phyloP scores from a whole-genome alignment of 805 yeast genomes.

The Lipomyces orientalis region DNA sequence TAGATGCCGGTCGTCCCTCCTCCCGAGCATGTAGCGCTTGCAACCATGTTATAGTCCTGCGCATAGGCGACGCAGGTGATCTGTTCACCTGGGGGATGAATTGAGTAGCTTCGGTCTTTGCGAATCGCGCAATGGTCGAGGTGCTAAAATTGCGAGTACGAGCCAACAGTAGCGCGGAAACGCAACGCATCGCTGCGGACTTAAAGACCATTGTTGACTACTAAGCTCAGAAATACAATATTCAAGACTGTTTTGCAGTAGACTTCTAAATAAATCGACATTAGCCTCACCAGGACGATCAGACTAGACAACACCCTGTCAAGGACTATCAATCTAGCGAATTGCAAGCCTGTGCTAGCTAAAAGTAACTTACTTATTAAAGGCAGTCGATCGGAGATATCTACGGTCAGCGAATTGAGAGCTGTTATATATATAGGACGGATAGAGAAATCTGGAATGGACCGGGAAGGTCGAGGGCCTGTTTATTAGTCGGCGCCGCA shows the following conservation, averaged over 20 bases:
- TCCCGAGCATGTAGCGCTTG: slow-evolving; percentile 79
- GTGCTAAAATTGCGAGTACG: not conserved
- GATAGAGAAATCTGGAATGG: too few species aligned
- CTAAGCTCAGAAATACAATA: not conserved
- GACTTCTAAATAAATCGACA: not conserved
- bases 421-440: too few species aligned
- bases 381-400: too few species aligned
- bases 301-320: too few species aligned
- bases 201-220: not conserved
- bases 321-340: too few species aligned
- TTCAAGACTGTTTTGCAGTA: not conserved
- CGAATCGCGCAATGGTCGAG: not conserved
- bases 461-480: too few species aligned
- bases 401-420: too few species aligned
- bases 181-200: not conserved
- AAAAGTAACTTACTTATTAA: too few species aligned
- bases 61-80: slow-evolving; percentile 47
- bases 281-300: too few species aligned
- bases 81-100: slow-evolving; percentile 46
- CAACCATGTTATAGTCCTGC: slow-evolving; percentile 75
- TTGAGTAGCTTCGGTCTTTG: not conserved
- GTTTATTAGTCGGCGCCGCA: too few species aligned
- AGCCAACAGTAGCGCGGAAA: not conserved
- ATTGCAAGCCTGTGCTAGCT: too few species aligned
- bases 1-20: slow-evolving; percentile 66